These are phyloP conservation scores for Pyricularia pennisetigena DNA, from an alignment of 2,329 filamentous ascomycete genomes.

Conservation along the genomic window DNA sequence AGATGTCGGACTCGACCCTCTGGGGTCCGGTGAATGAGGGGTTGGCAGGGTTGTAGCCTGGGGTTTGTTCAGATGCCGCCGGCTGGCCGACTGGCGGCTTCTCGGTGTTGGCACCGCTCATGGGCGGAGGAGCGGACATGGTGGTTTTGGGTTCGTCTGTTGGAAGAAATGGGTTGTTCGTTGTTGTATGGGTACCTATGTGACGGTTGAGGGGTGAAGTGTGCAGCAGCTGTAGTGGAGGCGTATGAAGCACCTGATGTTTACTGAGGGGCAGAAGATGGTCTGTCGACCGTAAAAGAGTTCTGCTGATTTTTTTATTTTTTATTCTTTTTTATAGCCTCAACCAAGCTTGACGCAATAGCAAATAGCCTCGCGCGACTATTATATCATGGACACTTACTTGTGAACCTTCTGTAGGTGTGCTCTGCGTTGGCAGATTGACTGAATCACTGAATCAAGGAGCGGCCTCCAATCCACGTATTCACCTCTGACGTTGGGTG, in stretches of 20 bases:
- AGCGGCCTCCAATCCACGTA: neutral
- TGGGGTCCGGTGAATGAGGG: neutral
- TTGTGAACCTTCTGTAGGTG: neutral
- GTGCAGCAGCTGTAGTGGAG: neutral
- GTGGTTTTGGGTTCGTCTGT: neutral
- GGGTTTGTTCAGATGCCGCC: neutral
- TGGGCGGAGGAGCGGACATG: constrained; percentile 3
- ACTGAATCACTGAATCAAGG: neutral
- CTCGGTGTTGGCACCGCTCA: constrained; percentile 2
- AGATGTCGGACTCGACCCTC: constrained; percentile 3
- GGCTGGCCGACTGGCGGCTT: constrained; percentile 7
- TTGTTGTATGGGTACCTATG: neutral
- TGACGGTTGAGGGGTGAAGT: neutral
- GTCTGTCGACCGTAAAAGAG: too few species aligned
- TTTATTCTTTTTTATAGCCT: neutral
- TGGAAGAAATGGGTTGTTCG: neutral
- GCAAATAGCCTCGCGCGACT: neutral
- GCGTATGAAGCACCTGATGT: neutral
- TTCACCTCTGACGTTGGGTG: neutral
- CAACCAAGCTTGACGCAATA: neutral
- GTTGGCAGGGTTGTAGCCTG: constrained; percentile 2
- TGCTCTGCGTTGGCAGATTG: neutral
- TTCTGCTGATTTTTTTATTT: neutral
- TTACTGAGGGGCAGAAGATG: neutral
- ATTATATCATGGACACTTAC: neutral